Conservation (phyloP, 2,329 filamentous ascomycete genomes). For the Metarhizium robertsii region DNA sequence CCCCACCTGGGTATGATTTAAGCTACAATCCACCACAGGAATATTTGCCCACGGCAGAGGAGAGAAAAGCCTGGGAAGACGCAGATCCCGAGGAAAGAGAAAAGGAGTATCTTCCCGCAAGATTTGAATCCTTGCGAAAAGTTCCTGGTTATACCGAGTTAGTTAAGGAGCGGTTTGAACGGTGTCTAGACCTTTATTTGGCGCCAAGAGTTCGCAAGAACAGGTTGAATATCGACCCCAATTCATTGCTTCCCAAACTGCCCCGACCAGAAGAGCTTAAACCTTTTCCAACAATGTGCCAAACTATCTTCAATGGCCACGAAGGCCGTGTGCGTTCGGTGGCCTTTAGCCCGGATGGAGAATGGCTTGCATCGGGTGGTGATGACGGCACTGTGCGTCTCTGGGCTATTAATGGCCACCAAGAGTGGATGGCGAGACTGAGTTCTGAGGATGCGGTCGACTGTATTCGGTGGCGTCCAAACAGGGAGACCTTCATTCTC, state of each 20-base stretch:
- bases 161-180: constrained; percentile 92
- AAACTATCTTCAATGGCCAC: constrained; percentile 81
- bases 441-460: constrained; percentile 74
- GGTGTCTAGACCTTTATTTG: constrained; percentile 90
- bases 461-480: constrained; percentile 81
- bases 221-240: constrained; percentile 92
- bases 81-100: constrained; percentile 84
- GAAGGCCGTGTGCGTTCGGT: constrained; percentile 79
- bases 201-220: constrained; percentile 87
- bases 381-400: constrained; percentile 89
- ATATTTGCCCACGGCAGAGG: constrained; percentile 79
- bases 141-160: constrained; percentile 87
- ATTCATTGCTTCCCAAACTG: constrained; percentile 83
- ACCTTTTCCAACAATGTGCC: constrained; percentile 86
- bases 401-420: constrained; percentile 84
- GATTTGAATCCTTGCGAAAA: constrained; percentile 75
- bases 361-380: constrained; percentile 83
- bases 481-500: constrained; percentile 69
- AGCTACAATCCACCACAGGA: constrained; percentile 95
- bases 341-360: constrained; percentile 74
- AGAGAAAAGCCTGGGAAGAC: constrained; percentile 77
- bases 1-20: constrained; percentile 88
- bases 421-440: constrained; percentile 77
- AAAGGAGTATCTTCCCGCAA: constrained; percentile 75
- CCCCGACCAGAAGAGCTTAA: constrained; percentile 88